phyloP scores from a whole-genome alignment of 352 stramenopile genomes.

The Phytopythium aichiense region DNA sequence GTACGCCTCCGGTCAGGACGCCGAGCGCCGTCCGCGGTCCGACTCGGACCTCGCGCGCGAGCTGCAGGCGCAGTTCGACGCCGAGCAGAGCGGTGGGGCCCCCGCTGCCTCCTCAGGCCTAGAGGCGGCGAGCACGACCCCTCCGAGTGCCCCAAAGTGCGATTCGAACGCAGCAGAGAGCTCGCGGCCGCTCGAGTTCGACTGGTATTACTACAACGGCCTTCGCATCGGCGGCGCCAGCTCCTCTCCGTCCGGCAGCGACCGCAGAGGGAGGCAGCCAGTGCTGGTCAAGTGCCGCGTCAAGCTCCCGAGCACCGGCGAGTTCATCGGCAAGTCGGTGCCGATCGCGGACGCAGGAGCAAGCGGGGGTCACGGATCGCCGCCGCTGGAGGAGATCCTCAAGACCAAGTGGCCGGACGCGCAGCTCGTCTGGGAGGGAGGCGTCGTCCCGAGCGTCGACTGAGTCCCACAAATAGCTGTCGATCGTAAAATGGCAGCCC shows the following conservation, averaged over 20 bases:
- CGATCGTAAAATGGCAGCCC: too few relatives aligned
- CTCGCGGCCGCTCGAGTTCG: slow-evolving; percentile 15
- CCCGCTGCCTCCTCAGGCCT: neutral
- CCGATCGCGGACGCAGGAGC: slow-evolving; percentile 38
- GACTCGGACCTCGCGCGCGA: slow-evolving; percentile 71
- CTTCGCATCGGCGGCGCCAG: slow-evolving; percentile 6
- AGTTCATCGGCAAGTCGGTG: slow-evolving; percentile 69
- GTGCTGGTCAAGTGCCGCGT: slow-evolving; percentile 41
- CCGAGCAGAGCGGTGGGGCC: slow-evolving; percentile 21
- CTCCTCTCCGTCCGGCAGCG: neutral
- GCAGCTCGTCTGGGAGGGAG: slow-evolving; percentile 42
- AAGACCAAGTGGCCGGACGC: slow-evolving; percentile 69
- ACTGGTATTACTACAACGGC: slow-evolving; percentile 36
- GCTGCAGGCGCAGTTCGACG: slow-evolving; percentile 73
- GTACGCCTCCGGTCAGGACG: slow-evolving; percentile 15
- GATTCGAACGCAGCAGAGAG: neutral
- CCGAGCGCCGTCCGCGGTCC: slow-evolving; percentile 32
- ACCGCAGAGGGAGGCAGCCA: slow-evolving; percentile 14
- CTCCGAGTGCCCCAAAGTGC: neutral
- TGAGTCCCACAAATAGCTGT: slow-evolving; percentile 12
- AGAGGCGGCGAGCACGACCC: neutral
- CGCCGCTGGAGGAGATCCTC: slow-evolving; percentile 71
- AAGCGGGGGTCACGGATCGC: slow-evolving; percentile 40
- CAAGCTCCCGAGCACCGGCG: slow-evolving; percentile 22
- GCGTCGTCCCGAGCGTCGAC: slow-evolving; percentile 41